Percentiles rank a stretch among this genome's conserved stretches.
phyloP scores from a whole-genome alignment of 192 early-diverging fungal genomes.

The Borealophlyctis nickersoniae region DNA sequence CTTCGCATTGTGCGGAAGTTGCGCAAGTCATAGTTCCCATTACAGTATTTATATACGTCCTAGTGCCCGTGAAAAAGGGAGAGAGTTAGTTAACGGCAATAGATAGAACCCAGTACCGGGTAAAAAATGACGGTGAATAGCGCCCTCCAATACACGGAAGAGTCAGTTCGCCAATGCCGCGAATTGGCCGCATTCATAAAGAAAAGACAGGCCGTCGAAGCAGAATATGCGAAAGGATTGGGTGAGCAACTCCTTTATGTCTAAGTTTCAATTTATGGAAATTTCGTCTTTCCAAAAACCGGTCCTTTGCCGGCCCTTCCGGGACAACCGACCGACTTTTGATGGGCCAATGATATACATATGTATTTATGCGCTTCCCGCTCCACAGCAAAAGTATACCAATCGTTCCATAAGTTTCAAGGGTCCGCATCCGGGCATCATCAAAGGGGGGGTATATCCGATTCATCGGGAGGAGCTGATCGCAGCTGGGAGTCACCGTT shows the following conservation, averaged over 20 bases:
- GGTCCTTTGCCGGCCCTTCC: not conserved
- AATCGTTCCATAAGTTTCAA: not conserved
- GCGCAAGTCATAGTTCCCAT: too few relatives aligned
- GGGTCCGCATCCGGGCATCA: not conserved
- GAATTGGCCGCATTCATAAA: slow-evolving; percentile 39
- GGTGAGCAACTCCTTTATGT: slow-evolving; percentile 27
- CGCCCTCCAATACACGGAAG: slow-evolving; percentile 36
- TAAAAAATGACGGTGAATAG: slow-evolving; percentile 20
- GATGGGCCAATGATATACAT: too few relatives aligned
- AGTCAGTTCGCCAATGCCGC: slow-evolving; percentile 42
- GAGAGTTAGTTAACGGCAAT: too few relatives aligned
- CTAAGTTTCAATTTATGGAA: slow-evolving; percentile 8
- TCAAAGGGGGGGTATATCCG: too few relatives aligned
- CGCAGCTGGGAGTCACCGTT: too few relatives aligned
- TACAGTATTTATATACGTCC: too few relatives aligned
- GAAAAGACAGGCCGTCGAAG: slow-evolving; percentile 34
- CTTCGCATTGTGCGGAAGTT: too few relatives aligned
- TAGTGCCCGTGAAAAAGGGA: too few relatives aligned
- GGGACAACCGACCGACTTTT: not conserved
- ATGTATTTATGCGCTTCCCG: too few relatives aligned
- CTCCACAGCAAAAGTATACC: not conserved
- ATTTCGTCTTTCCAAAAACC: slow-evolving; percentile 15
- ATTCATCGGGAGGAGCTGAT: not conserved
- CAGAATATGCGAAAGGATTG: slow-evolving; percentile 40
- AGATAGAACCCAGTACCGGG: too few relatives aligned